Evolutionary conservation across 2,329 filamentous ascomycete species (phyloP).

Genomic region (Macroventuria anomochaeta): DNA sequence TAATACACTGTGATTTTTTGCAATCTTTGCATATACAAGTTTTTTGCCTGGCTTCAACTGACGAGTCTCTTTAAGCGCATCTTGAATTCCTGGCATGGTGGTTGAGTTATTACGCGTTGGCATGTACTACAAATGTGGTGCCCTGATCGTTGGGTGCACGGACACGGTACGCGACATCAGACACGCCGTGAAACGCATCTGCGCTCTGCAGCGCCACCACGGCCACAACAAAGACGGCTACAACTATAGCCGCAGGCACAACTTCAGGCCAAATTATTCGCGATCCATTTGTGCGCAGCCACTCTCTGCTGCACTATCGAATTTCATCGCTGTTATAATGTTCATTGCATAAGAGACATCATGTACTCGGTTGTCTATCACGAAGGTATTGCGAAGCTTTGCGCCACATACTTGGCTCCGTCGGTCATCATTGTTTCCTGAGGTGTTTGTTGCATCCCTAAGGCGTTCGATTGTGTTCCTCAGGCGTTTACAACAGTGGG

Average conservation of each 20-base stretch:
- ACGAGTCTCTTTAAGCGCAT: neutral
- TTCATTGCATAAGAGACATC: neutral
- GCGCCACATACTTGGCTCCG: neutral
- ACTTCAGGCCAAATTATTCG: neutral
- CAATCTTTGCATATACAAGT: neutral
- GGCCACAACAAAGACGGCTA: neutral
- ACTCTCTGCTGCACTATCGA: neutral
- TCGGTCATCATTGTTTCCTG: slow-evolving; percentile 11
- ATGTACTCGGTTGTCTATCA: too few relatives aligned
- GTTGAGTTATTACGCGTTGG: neutral
- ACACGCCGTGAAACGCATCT: slow-evolving; percentile 12
- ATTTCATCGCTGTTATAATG: neutral
- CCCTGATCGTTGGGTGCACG: neutral
- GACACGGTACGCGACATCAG: neutral
- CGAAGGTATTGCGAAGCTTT: neutral
- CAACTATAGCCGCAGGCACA: neutral
- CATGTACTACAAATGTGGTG: neutral
- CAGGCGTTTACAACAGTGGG: slow-evolving; percentile 11
- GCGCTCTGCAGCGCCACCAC: neutral
- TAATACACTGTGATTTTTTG: too few relatives aligned
- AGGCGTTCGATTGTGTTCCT: slow-evolving; percentile 10
- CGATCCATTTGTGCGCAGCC: too few relatives aligned
- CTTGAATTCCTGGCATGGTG: neutral
- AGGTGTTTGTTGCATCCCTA: slow-evolving; percentile 6
- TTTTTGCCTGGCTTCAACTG: neutral